Percentiles rank a stretch among this genome's conserved stretches.
Evolutionary conservation across 2,329 filamentous ascomycete genomes (phyloP).

Genomic region (Fusarium irregulare): DNA sequence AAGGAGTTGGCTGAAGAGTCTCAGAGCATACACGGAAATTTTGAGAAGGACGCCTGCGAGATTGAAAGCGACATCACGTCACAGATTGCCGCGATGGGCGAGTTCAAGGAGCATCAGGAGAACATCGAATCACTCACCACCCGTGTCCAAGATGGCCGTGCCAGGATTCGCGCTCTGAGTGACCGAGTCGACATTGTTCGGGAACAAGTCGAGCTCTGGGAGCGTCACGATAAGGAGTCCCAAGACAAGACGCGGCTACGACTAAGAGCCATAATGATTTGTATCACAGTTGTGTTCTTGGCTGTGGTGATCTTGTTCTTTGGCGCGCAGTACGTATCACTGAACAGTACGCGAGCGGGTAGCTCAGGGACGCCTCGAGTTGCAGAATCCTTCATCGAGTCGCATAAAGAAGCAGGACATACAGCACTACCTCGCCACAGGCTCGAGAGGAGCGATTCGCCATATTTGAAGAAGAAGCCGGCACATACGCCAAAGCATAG

Average conservation of each 20-base stretch:
- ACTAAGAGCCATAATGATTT: constrained; percentile 72
- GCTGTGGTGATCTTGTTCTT: constrained; percentile 59
- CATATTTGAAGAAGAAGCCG: constrained; percentile 46
- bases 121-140: constrained; percentile 71
- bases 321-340: constrained; percentile 44
- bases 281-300: constrained; percentile 62
- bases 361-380: constrained; percentile 17
- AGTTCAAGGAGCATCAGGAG: constrained; percentile 73
- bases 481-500: constrained; percentile 29
- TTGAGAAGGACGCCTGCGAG: constrained; percentile 68
- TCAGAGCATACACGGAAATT: constrained; percentile 66
- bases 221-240: constrained; percentile 73
- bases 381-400: constrained; percentile 42
- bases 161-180: constrained; percentile 69
- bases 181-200: constrained; percentile 73
- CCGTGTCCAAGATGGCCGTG: constrained; percentile 69
- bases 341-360: constrained; percentile 16
- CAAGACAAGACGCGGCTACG: constrained; percentile 74
- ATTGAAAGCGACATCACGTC: constrained; percentile 69
- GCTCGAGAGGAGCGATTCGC: constrained; percentile 38
- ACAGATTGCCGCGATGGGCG: constrained; percentile 70
- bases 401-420: constrained; percentile 39
- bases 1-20: constrained; percentile 74
- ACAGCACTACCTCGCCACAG: constrained; percentile 35
- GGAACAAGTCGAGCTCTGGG: constrained; percentile 73